Percentiles rank a stretch among this genome's conserved stretches.
Conservation (phyloP, 2,329 filamentous ascomycete species). For the Colletotrichum neosansevieriae region DNA sequence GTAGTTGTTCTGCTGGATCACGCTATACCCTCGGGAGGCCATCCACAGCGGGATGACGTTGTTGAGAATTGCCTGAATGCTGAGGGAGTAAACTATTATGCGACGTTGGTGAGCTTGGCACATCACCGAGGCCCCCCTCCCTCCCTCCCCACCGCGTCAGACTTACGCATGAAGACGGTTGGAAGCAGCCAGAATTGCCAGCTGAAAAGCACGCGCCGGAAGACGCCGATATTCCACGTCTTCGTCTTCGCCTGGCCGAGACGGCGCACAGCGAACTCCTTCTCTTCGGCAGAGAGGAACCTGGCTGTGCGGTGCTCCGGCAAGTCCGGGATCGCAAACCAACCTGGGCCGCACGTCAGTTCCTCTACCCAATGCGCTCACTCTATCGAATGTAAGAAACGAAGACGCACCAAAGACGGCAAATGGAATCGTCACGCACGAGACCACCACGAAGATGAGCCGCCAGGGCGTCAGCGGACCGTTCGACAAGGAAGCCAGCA, state of each 20-base stretch:
- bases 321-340: constrained; percentile 58
- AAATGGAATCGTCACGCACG: constrained; percentile 55
- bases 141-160: fast-evolving
- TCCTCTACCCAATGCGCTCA: background rate
- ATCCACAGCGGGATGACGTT: constrained; percentile 61
- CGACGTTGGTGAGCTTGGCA: background rate
- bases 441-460: constrained; percentile 58
- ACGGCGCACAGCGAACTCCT: constrained; percentile 52
- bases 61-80: constrained; percentile 56
- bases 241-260: constrained; percentile 47
- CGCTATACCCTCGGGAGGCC: constrained; percentile 56
- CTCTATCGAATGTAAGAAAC: no score
- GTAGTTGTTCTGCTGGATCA: constrained; percentile 59
- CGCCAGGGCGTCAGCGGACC: constrained; percentile 55
- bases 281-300: constrained; percentile 52
- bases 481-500: constrained; percentile 52
- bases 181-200: constrained; percentile 61
- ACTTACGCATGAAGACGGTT: constrained; percentile 57
- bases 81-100: constrained; percentile 54
- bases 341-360: constrained; percentile 46
- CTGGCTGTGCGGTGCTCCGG: constrained; percentile 55
- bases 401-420: constrained; percentile 51
- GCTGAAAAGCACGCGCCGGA: constrained; percentile 46
- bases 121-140: fast-evolving
- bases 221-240: constrained; percentile 18